These are phyloP conservation scores for Auxenochlorella pyrenoidosa DNA, from an alignment of 139 green algal genomes.

Conservation along the genomic window DNA sequence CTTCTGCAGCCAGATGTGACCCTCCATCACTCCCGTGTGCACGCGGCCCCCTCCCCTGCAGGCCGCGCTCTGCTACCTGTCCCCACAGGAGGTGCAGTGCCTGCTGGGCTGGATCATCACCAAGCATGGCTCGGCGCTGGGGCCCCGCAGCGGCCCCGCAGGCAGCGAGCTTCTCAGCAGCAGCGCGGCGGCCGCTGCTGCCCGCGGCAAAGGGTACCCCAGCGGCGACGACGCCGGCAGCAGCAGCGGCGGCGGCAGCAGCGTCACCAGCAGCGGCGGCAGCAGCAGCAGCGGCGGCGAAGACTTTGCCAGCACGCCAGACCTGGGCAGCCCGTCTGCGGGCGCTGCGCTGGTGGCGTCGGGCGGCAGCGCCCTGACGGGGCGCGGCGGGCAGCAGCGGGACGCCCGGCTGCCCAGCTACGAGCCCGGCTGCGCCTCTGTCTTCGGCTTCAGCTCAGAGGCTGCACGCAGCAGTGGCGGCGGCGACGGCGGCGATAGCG, in stretches of 20 bases:
- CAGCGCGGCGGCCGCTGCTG: not conserved
- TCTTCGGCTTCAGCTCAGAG: not conserved
- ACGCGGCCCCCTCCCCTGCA: no score
- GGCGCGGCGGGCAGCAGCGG: no score
- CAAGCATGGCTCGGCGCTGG: constrained; percentile 14
- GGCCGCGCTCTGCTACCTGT: not conserved
- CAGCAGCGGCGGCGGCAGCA: constrained; percentile 6
- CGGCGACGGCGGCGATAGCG: not conserved
- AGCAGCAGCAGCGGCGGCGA: not conserved
- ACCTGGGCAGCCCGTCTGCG: constrained; percentile 1
- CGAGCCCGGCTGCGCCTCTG: constrained; percentile 23
- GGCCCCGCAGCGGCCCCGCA: constrained; percentile 3
- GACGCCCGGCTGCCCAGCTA: not conserved
- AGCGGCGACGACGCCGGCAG: not conserved
- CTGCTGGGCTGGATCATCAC: constrained; percentile 24
- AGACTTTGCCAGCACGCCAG: not conserved
- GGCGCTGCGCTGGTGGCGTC: not conserved
- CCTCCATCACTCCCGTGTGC: no score
- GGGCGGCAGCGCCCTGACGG: not conserved
- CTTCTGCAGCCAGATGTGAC: no score
- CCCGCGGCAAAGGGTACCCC: not conserved
- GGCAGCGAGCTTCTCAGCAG: constrained; percentile 26
- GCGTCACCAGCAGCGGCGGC: constrained; percentile 2
- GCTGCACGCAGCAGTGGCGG: not conserved
- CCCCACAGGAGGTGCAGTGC: constrained; percentile 19